Percentiles rank a stretch among this genome's conserved stretches.
These are phyloP conservation scores for Aspergillus vadensis DNA, from an alignment of 2,329 filamentous ascomycete genomes.

Conservation along the genomic window DNA sequence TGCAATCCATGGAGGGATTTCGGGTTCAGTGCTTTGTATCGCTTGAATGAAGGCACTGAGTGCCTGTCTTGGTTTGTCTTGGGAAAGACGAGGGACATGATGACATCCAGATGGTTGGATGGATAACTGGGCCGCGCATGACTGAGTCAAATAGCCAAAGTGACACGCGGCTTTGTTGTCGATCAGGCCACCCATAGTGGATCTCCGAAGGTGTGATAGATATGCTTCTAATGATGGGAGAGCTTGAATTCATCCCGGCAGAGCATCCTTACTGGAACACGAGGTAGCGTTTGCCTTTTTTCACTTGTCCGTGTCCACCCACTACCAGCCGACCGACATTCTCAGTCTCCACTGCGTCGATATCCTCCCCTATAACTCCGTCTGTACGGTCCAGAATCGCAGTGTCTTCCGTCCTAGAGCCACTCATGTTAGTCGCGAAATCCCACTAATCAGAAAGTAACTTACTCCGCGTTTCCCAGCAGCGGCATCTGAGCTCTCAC, in stretches of 20 bases:
- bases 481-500: neutral
- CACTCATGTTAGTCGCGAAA: neutral
- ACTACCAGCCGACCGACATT: neutral
- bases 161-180: too few species aligned
- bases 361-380: neutral
- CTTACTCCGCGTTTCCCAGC: neutral
- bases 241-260: too few species aligned
- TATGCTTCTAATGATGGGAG: too few species aligned
- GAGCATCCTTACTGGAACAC: neutral
- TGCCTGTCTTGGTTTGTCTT: too few species aligned
- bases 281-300: neutral
- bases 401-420: neutral
- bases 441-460: neutral
- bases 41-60: too few species aligned
- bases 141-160: accelerated
- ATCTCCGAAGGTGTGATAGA: too few species aligned
- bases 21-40: too few species aligned
- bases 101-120: too few species aligned
- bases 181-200: too few species aligned
- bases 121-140: too few species aligned
- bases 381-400: neutral
- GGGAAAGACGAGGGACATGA: too few species aligned
- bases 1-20: too few species aligned
- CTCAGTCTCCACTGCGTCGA: neutral
- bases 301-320: neutral